Conservation (phyloP, 2,329 filamentous ascomycete genomes). For the Zarea fungicola region DNA sequence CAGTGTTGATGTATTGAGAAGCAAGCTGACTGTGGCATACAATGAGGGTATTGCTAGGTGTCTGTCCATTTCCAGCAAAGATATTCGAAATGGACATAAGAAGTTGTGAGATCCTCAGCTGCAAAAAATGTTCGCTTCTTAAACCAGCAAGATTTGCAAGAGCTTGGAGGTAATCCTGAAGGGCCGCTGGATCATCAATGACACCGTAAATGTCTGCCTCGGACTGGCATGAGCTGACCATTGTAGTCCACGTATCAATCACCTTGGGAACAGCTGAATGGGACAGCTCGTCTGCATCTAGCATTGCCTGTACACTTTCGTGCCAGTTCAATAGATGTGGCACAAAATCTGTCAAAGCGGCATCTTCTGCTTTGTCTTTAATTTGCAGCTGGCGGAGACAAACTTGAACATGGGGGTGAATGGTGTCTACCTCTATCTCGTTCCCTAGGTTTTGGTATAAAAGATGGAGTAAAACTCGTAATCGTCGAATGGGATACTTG, state of each 20-base stretch:
- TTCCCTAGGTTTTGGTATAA: conserved; percentile 45
- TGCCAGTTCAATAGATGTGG: conserved; percentile 44
- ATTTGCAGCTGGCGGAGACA: conserved; percentile 30
- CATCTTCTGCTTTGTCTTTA: conserved; percentile 40
- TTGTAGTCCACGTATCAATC: conserved; percentile 39
- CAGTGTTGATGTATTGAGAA: conserved; percentile 49
- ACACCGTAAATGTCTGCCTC: conserved; percentile 36
- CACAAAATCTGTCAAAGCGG: conserved; percentile 37
- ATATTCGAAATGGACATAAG: conserved; percentile 33
- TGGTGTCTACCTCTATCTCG: conserved; percentile 31
- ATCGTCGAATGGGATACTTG: conserved; percentile 46
- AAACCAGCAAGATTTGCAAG: conserved; percentile 47
- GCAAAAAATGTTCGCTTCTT: conserved; percentile 42
- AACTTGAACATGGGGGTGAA: conserved; percentile 36
- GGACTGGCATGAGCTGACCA: conserved; percentile 34
- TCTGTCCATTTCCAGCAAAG: conserved; percentile 24
- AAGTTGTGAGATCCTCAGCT: conserved; percentile 29
- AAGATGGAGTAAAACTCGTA: conserved; percentile 47
- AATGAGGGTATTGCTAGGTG: conserved; percentile 36
- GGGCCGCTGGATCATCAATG: conserved; percentile 45
- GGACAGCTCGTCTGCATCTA: conserved; percentile 28
- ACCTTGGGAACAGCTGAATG: conserved; percentile 30
- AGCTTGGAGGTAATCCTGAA: conserved; percentile 46
- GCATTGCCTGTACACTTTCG: conserved; percentile 39
- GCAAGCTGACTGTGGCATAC: conserved; percentile 44